Base-by-base conservation (phyloP, 805 yeast genomes). In the Zygosaccharomyces gambellarensis region DNA sequence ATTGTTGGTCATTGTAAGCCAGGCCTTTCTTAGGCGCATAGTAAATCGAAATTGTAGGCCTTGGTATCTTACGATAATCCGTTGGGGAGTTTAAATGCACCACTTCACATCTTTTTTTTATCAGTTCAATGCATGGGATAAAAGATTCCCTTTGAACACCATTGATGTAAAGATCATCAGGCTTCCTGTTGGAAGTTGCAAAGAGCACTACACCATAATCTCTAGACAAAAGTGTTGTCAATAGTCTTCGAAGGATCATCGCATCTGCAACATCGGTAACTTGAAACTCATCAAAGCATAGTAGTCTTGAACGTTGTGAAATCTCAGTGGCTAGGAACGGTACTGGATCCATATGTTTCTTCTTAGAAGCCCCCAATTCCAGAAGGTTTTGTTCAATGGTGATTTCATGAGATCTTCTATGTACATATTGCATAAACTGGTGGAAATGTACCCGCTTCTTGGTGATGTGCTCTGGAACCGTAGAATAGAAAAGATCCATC, bases 211-310 rank as follows among this genome's bases (percentile, higher is more conserved):
- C 83, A 0, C 98, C 98, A 61, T 85, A 85, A 46, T 83, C 79
- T 0, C 83, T 80, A 41, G 85, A 78, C 49, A 90, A 69, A n/a
- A 87, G 74, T 34, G 81, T 68, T 59, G 81, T 79, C 36, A 88
- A 62, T 36, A 90, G 71, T 45, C 97, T 75, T 54, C 99, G 79
- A 39, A 94, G 74, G 30, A 94, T 75, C 98, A 94, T 94, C 2
- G 99, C 99, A 68, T 94, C 99, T 0, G 98, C 99, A 28, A 94
- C 97, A 67, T 94, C 99, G 0, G 96, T 89, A 39, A 94, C 99
- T 69, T 94, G 98, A 64, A 94, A 92, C 70, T 94, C 99, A 70
- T 94, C 99, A 65, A 94, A 88, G 67, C 99, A 94, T 51, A 94
- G 68, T 0, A 94, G 81, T 1, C 92, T 84, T 3, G 94, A 77